Base-by-base conservation (phyloP, 2,329 filamentous ascomycete species). In the Periglandula ipomoeae region DNA sequence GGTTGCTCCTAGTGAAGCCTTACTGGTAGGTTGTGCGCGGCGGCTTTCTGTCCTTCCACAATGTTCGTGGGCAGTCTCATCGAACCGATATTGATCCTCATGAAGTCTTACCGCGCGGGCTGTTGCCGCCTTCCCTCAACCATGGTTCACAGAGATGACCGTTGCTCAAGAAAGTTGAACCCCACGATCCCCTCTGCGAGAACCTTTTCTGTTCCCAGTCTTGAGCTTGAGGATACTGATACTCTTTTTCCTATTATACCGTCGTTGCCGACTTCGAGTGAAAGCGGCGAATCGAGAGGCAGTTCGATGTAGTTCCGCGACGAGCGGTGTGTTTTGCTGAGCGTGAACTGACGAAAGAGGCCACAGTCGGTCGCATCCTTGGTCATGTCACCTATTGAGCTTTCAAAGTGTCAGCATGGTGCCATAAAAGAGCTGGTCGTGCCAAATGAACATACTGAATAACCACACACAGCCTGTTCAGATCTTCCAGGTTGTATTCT, bases 121-220 rank as follows among this genome's bases (percentile, higher is more conserved):
- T n/a, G n/a, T n/a, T n/a, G n/a, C n/a, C n/a, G n/a, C n/a, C n/a
- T n/a, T n/a, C n/a, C n/a, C n/a, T n/a, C 35, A 20, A 11, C 17
- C 35, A 19, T 19, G 3, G 9, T 38, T 40, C 24, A 47, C 11
- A 44, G 26, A 39, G 24, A 38, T n/a, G 48, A 37, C 4, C 44
- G 44, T 6, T 35, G 52, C 30, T 53, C 58, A 46, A 60, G 45
- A 40, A 65, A 67, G 32, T 75, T 75, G 56, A 72, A 74, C 1
- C 73, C 73, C 4, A 75, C 69, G n/a, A 75, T 72, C 0, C 73
- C 73, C 52, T 75, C 72, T 0, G 72, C 72, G 3, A 74, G 52
- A 0, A 71, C 61, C 5, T 55, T 53, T 23, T 56, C 57, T 26
- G 37, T 51, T 10, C 64, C 64, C 53, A 47, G 51, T 0, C 47